Percentiles rank a stretch among this genome's conserved stretches.
Evolutionary conservation across 2,329 filamentous ascomycete species (phyloP).

Genomic region (Eutypa lata): DNA sequence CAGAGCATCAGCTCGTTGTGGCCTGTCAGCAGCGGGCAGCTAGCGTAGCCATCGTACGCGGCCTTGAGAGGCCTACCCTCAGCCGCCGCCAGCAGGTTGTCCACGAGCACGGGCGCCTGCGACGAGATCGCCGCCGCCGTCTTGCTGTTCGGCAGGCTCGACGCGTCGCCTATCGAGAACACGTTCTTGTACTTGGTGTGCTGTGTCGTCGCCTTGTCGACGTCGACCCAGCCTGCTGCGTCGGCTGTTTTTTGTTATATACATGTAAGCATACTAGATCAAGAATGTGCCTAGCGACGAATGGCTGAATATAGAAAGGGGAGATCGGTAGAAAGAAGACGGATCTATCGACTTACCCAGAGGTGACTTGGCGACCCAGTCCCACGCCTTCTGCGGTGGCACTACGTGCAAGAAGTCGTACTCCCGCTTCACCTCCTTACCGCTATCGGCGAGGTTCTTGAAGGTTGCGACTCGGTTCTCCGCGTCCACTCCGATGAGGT

Average conservation of each 20-base stretch:
- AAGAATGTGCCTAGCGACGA: too few relatives aligned
- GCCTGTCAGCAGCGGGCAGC: slow-evolving; percentile 42
- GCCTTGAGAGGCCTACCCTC: slow-evolving; percentile 30
- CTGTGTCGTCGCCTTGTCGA: slow-evolving; percentile 30
- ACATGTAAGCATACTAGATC: slow-evolving; percentile 27
- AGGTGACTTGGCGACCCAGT: slow-evolving; percentile 31
- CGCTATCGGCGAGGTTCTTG: slow-evolving; percentile 29
- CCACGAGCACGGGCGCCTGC: slow-evolving; percentile 40
- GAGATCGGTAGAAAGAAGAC: neutral
- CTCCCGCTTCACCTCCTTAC: slow-evolving; percentile 28
- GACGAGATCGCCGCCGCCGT: slow-evolving; percentile 43
- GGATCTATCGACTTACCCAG: slow-evolving; percentile 28
- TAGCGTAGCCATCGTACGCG: slow-evolving; percentile 42
- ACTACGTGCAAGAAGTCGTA: slow-evolving; percentile 36
- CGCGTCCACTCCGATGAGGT: slow-evolving; percentile 32
- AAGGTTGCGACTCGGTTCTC: slow-evolving; percentile 33
- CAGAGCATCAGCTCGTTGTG: slow-evolving; percentile 44
- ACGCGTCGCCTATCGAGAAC: slow-evolving; percentile 38
- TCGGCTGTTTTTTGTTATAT: slow-evolving; percentile 50
- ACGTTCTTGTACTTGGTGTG: slow-evolving; percentile 35
- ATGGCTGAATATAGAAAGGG: too few relatives aligned
- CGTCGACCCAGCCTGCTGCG: slow-evolving; percentile 30
- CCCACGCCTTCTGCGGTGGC: slow-evolving; percentile 31
- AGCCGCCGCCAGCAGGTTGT: slow-evolving; percentile 35
- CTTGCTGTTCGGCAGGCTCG: slow-evolving; percentile 39